Evolutionary conservation across 1,284 basidiomycete genomes (phyloP).

Genomic region (Blastosporella zonata): DNA sequence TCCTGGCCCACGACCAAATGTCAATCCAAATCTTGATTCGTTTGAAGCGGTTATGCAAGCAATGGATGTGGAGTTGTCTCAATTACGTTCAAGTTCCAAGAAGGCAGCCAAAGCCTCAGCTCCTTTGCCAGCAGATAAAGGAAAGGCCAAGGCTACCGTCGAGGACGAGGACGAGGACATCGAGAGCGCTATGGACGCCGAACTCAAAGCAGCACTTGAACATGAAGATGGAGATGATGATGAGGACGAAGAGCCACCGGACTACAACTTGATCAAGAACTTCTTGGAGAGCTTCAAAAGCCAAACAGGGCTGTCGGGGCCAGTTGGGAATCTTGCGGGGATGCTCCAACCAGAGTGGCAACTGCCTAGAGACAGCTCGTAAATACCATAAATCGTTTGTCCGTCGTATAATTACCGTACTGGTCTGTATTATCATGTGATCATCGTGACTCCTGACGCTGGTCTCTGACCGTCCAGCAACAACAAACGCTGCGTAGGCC

Average conservation of each 20-base stretch:
- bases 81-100: slow-evolving; percentile 31
- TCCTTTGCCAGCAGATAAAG: slow-evolving; percentile 30
- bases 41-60: slow-evolving; percentile 95
- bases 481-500: background rate
- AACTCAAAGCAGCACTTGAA: slow-evolving; percentile 68
- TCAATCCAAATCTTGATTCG: slow-evolving; percentile 75
- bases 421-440: background rate
- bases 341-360: slow-evolving; percentile 74
- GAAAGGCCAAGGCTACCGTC: slow-evolving; percentile 31
- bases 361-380: slow-evolving; percentile 63
- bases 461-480: background rate
- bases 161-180: slow-evolving; percentile 61
- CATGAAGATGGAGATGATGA: slow-evolving; percentile 50
- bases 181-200: slow-evolving; percentile 82
- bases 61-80: slow-evolving; percentile 81
- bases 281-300: slow-evolving; percentile 93
- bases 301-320: slow-evolving; percentile 83
- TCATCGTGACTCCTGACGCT: background rate
- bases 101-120: slow-evolving; percentile 15
- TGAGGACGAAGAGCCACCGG: slow-evolving; percentile 48
- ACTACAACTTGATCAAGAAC: slow-evolving; percentile 92
- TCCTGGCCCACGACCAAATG: slow-evolving; percentile 37
- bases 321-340: slow-evolving; percentile 84
- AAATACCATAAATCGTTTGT: slow-evolving; percentile 28
- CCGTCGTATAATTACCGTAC: background rate